Conservation (phyloP, 345 rosid species). For the Eutrema japonicum region DNA sequence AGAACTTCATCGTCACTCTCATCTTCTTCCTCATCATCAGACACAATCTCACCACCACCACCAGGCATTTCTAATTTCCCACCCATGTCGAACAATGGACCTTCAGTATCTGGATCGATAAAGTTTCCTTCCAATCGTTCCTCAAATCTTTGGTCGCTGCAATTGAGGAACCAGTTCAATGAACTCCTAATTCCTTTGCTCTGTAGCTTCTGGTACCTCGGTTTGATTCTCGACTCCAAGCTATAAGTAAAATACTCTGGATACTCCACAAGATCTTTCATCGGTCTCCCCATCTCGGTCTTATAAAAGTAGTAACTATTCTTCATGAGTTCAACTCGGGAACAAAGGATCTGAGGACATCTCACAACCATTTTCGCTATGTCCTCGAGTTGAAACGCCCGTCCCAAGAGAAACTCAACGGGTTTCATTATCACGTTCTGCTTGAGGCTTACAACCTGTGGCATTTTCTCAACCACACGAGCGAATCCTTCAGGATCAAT, state of each 20-base stretch:
- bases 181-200: slow-evolving; percentile 77
- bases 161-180: slow-evolving; percentile 86
- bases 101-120: slow-evolving; percentile 67
- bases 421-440: slow-evolving; percentile 87
- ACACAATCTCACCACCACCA: slow-evolving; percentile 58
- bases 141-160: slow-evolving; percentile 93
- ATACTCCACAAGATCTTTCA: slow-evolving; percentile 78
- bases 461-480: slow-evolving; percentile 80
- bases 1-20: slow-evolving; percentile 71
- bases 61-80: slow-evolving; percentile 80
- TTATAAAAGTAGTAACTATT: slow-evolving; percentile 78
- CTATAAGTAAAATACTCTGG: slow-evolving; percentile 92
- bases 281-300: slow-evolving; percentile 84
- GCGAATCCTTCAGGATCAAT: slow-evolving; percentile 85
- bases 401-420: slow-evolving; percentile 71
- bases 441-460: slow-evolving; percentile 81
- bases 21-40: slow-evolving; percentile 80
- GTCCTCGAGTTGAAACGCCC: slow-evolving; percentile 63
- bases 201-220: slow-evolving; percentile 73
- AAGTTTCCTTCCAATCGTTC: slow-evolving; percentile 74
- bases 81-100: slow-evolving; percentile 76
- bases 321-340: slow-evolving; percentile 77
- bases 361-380: slow-evolving; percentile 74
- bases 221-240: slow-evolving; percentile 94
- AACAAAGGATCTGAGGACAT: slow-evolving; percentile 78